Conservation (phyloP, 495 filamentous ascomycete genomes). For the Pseudomonodictys pantanalensis region DNA sequence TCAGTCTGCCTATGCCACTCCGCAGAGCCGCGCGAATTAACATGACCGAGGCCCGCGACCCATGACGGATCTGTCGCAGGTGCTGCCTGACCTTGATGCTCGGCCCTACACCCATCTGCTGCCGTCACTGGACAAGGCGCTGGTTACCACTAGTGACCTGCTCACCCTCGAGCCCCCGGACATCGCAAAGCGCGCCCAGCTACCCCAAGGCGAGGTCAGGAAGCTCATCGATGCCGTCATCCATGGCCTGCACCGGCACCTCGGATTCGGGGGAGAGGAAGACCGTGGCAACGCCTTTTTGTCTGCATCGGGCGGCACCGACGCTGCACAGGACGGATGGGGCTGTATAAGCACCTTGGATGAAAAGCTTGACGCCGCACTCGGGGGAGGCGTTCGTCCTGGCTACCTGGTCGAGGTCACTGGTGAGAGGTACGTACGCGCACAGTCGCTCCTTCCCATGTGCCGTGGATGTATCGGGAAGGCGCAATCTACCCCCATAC, state of each 20-base stretch:
- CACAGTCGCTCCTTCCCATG: neutral
- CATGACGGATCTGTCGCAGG: conserved; percentile 84
- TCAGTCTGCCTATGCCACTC: conserved; percentile 19
- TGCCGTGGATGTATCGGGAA: neutral
- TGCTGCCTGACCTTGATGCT: conserved; percentile 76
- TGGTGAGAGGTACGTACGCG: conserved; percentile 67
- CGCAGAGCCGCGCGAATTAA: conserved; percentile 35
- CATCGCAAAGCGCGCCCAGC: conserved; percentile 79
- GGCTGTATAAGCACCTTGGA: conserved; percentile 77
- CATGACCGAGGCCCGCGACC: conserved; percentile 28
- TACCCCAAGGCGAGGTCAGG: conserved; percentile 75
- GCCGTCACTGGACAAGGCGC: conserved; percentile 70
- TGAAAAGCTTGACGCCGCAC: conserved; percentile 63
- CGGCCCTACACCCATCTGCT: conserved; percentile 69
- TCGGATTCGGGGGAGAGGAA: conserved; percentile 49
- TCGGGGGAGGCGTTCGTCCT: conserved; percentile 81
- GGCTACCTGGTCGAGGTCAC: conserved; percentile 86
- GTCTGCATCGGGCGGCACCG: conserved; percentile 17
- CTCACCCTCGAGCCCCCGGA: conserved; percentile 79
- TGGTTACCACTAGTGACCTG: conserved; percentile 77
- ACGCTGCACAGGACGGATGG: conserved; percentile 44
- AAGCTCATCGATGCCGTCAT: conserved; percentile 64
- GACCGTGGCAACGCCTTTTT: conserved; percentile 12
- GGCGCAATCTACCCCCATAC: neutral
- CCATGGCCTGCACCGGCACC: conserved; percentile 60